Evolutionary conservation across 2,329 filamentous ascomycete genomes (phyloP), one percentile per base, ranked within the genome.

Genomic region (Drechmeria coniospora): DNA sequence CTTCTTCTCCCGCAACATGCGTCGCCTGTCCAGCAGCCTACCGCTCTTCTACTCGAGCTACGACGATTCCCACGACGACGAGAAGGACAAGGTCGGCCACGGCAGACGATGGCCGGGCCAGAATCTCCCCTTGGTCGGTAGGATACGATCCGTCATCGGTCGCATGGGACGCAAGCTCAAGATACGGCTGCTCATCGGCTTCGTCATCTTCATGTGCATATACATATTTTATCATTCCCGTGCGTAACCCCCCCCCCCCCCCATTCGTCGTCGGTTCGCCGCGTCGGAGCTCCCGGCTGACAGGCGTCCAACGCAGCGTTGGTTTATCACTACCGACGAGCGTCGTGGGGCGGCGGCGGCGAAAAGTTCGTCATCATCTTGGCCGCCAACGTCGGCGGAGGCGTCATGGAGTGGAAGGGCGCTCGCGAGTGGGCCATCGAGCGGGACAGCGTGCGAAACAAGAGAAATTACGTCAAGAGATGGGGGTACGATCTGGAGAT

Each of bases 381-480:
- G 13, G 86, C 80, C 15, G 86, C 90, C 30, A 98, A 98, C 46
- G 70, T 92, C 37, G 90, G 90, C 26, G 90, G 90, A 33, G 90
- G 90, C 43, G 90, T 98, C 6, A 95, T 95, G 84, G 87, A 94
- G 47, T 94, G 84, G 87, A 98, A 98, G 54, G 87, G 87, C 0
- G 80, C 87, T 13, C 72, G 86, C 35, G 90, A 98, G 57, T 98
- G 90, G 90, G 90, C 90, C 1, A 92, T 95, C 44, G 90, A 98
- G 57, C 69, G 90, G 50, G 86, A 95, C 59, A 95, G 87, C 47
- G 73, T 95, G 30, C 76, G 77, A 50, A 98, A 98, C 58, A 98
- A 98, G 63, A 77, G 79, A 49, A 79, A 77, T 45, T 98, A 98
- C 47, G 78, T 74, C 3, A 65, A 71, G 19, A 68, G 67, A 49